Base-by-base conservation (phyloP, 192 early-diverging fungal genomes). In the Dissophora globulifera region DNA sequence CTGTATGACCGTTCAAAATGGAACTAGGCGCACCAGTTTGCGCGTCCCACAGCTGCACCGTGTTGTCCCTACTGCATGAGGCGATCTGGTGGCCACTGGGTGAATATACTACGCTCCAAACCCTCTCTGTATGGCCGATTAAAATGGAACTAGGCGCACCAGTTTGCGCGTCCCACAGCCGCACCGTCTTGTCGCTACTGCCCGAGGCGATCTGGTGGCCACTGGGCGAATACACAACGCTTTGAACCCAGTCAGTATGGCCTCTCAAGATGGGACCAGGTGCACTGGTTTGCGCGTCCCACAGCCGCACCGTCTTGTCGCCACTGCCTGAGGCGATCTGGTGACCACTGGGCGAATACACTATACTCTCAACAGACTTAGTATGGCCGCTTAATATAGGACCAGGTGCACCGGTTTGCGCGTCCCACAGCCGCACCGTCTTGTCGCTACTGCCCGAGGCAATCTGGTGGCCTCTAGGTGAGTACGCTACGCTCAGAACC, bases 91-190 rank as follows among this genome's bases (percentile, higher is more conserved):
- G 63, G n/a, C 89, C 90, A 54, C 87, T 84, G 47, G 74, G 78
- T 42, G 85, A 91, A 88, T 88, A 91, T 0, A 79, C 85, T 0
- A 91, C 88, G 6, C 88, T 82, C n/a, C 82, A 81, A 12, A 90
- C 89, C n/a, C 17, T 47, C 12, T 58, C 43, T 23, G 58, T 54
- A 61, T 69, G 67, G 17, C 67, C 67, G 17, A 19, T 54, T 22
- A 69, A 42, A 8, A 61, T 16, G 31, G 42, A 30, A 13, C 38
- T 13, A 13, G 38, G 38, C 13, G 38, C 38, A 13, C 38, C 38
- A 13, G 38, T 40, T 40, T 40, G 38, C 38, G 38, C 38, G 38
- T 40, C 38, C 38, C 38, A 40, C 38, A 40, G 38, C 38, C 38
- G 38, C 13, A 40, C 38, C 38, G 38, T 40, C 8, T 40, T 40